Evolutionary conservation across 2,329 filamentous ascomycete species (phyloP), one percentile per base, ranked within the genome.

Genomic region (Scedosporium apiospermum): DNA sequence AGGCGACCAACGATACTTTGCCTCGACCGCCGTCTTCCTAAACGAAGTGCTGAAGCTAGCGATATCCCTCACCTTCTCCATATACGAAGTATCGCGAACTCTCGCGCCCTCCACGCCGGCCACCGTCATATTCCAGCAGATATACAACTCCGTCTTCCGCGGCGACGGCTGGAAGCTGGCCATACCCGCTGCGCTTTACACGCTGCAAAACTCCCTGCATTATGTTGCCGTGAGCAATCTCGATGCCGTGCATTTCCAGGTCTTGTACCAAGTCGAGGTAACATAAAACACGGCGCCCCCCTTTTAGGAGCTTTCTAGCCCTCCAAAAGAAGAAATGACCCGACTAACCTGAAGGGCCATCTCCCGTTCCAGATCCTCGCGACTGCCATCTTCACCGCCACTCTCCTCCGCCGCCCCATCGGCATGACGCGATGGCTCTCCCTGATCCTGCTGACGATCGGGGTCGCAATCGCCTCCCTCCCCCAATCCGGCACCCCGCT

Each of bases 81-180:
- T 97, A 59, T 91, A 96, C 78, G 93, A 97, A 68, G 88, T 91
- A 61, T 93, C 92, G 18, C 82, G 85, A 68, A 89, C 85, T 7
- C 80, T 91, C 7, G 88, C 91, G 5, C 86, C 91, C 6, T 89
- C 90, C 38, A 90, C 90, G 23, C 89, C 91, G 1, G 88, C 88
- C 21, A 91, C 90, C 0, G 86, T 90, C 1, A 81, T 97, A 18
- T 90, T 96, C 71, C 83, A 87, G 69, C 88, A 91, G 70, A 85
- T 98, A 26, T 89, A 88, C 70, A 87, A 85, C 68, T 85, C 87
- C 34, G 89, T 97, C 16, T 96, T 98, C 71, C 88, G 89, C 0
- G 88, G 89, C 9, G 95, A 98, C 71, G 92, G 92, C 67, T 98
- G 93, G 93, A 96, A 96, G 74, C 78, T 99, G 66, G 91, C 91